Evolutionary conservation across 1,284 basidiomycete genomes (phyloP).

Genomic region (Irpex sp.): DNA sequence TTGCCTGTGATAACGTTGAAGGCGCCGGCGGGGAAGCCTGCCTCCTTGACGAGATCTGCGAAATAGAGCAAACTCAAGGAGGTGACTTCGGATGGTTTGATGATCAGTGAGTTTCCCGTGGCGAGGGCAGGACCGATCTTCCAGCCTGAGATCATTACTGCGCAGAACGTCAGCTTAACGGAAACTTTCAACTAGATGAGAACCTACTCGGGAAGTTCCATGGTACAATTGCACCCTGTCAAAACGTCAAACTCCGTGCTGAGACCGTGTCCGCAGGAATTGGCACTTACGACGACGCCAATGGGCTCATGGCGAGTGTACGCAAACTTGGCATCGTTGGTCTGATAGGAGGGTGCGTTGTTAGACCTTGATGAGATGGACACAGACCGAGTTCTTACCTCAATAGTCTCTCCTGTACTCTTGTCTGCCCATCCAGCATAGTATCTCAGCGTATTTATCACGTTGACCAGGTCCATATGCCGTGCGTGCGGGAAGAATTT

Average conservation of each 20-base stretch:
- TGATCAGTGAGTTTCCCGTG: conserved; percentile 76
- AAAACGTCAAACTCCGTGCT: not conserved
- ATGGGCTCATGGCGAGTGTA: conserved; percentile 60
- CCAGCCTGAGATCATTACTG: conserved; percentile 74
- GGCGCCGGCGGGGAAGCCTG: conserved; percentile 67
- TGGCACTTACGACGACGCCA: conserved; percentile 47
- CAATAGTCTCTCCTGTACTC: conserved; percentile 19
- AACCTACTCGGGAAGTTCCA: conserved; percentile 42
- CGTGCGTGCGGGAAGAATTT: conserved; percentile 78
- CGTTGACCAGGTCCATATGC: conserved; percentile 62
- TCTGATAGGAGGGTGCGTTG: not conserved
- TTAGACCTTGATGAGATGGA: not conserved
- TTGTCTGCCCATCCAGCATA: conserved; percentile 86
- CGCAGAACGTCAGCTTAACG: not conserved
- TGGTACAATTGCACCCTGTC: conserved; percentile 31
- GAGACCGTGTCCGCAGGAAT: not conserved
- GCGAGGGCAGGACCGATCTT: conserved; percentile 85
- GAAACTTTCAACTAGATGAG: not conserved
- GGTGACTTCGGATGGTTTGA: conserved; percentile 91
- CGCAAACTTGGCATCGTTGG: conserved; percentile 10
- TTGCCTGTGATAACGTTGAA: conserved; percentile 68
- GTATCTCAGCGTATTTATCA: conserved; percentile 69
- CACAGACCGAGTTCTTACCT: not conserved
- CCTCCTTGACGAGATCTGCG: conserved; percentile 43
- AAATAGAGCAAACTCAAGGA: conserved; percentile 77